These are phyloP conservation scores for Primulina eburnea DNA, from an alignment of 257 asterid species.

Conservation along the genomic window DNA sequence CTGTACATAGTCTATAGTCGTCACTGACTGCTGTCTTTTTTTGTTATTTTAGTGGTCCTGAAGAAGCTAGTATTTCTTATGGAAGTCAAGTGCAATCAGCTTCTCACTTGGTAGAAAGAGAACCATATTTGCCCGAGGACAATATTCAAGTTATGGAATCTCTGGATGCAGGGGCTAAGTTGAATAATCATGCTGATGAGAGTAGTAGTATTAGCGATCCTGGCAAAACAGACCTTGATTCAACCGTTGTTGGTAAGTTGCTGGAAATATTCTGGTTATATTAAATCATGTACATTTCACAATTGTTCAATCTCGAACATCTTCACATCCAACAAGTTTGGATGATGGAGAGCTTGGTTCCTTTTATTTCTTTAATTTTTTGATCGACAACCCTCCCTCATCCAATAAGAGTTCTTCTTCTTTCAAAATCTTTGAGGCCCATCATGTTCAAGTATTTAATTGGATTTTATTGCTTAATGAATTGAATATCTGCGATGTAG, in stretches of 20 bases:
- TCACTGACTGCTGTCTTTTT: constrained; percentile 23
- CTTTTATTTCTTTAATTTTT: background rate
- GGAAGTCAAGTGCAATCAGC: constrained; percentile 34
- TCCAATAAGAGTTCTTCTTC: background rate
- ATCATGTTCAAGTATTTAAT: background rate
- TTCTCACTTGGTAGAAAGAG: constrained; percentile 38
- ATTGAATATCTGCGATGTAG: background rate
- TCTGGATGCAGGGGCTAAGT: constrained; percentile 35
- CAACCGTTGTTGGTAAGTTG: constrained; percentile 35
- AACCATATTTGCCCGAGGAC: constrained; percentile 30
- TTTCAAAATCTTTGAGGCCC: background rate
- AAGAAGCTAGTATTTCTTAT: constrained; percentile 36
- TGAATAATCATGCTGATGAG: constrained; percentile 32
- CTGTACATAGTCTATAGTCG: constrained; percentile 1
- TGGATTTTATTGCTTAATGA: background rate
- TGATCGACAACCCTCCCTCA: background rate
- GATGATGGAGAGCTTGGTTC: background rate
- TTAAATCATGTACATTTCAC: background rate
- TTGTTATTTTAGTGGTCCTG: constrained; percentile 42
- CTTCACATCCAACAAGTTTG: background rate
- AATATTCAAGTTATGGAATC: constrained; percentile 34
- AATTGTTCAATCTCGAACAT: background rate
- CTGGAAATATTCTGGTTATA: constrained; percentile 14
- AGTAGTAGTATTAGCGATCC: constrained; percentile 33
- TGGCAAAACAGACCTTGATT: constrained; percentile 31